These are phyloP conservation scores for Annulohypoxylon moriforme DNA, from an alignment of 495 filamentous ascomycete genomes.

Conservation along the genomic window DNA sequence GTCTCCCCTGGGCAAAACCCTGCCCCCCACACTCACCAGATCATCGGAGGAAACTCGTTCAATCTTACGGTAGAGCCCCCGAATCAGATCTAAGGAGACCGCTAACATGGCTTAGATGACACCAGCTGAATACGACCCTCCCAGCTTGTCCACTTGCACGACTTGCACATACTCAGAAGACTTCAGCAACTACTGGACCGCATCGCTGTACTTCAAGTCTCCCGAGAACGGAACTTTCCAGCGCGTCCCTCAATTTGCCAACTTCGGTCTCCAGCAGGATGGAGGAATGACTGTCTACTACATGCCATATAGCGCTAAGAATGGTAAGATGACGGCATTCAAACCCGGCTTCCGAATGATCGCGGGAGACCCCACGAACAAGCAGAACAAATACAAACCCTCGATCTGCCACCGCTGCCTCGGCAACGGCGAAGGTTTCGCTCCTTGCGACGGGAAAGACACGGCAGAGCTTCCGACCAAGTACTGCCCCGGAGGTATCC, in stretches of 20 bases:
- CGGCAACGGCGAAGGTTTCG: slow-evolving; percentile 70
- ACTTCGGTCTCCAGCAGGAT: slow-evolving; percentile 54
- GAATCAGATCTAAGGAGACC: slow-evolving; percentile 4
- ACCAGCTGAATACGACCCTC: slow-evolving; percentile 48
- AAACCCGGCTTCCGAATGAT: slow-evolving; percentile 74
- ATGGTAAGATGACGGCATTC: slow-evolving; percentile 52
- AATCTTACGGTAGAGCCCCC: slow-evolving; percentile 43
- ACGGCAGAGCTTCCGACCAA: slow-evolving; percentile 40
- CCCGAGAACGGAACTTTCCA: slow-evolving; percentile 57
- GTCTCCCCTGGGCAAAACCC: slow-evolving; percentile 52
- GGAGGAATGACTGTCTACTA: slow-evolving; percentile 60
- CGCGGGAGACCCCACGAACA: slow-evolving; percentile 68
- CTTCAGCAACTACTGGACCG: slow-evolving; percentile 61
- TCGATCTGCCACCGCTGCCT: slow-evolving; percentile 70
- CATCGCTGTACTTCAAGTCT: slow-evolving; percentile 56
- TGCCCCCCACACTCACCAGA: slow-evolving; percentile 54
- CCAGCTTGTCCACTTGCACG: slow-evolving; percentile 52
- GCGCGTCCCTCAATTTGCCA: slow-evolving; percentile 58
- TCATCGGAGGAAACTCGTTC: slow-evolving; percentile 55
- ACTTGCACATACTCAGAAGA: slow-evolving; percentile 52
- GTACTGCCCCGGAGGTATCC: slow-evolving; percentile 54
- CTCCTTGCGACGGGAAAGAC: slow-evolving; percentile 66
- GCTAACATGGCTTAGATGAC: slow-evolving; percentile 49
- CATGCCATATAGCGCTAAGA: slow-evolving; percentile 56
- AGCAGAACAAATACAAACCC: slow-evolving; percentile 57